phyloP scores from a whole-genome alignment of 176 grass and related monocot genomes.

The Raddia guianensis region DNA sequence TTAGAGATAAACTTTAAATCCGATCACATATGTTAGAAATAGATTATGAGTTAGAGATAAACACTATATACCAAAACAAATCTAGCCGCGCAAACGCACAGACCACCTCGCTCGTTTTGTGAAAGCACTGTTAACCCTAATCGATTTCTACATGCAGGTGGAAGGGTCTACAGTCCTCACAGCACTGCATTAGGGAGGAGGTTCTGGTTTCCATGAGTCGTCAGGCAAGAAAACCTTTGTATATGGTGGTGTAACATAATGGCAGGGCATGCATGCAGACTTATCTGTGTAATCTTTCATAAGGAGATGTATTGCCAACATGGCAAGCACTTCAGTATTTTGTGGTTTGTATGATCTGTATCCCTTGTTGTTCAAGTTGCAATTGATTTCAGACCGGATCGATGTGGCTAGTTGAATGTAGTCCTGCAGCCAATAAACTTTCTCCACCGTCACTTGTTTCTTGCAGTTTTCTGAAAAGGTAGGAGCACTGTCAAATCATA shows the following conservation, averaged over 20 bases:
- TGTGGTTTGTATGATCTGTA: conserved; percentile 19
- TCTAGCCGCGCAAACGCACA: too few relatives aligned
- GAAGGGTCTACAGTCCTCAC: conserved; percentile 72
- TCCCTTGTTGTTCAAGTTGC: conserved; percentile 30
- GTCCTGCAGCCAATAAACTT: conserved; percentile 23
- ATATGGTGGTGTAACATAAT: conserved; percentile 53
- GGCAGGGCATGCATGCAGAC: conserved; percentile 14
- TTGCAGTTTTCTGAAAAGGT: too few relatives aligned
- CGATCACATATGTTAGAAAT: too few relatives aligned
- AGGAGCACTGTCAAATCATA: too few relatives aligned
- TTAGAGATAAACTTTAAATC: too few relatives aligned
- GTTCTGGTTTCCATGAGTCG: conserved; percentile 12
- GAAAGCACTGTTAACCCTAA: background rate
- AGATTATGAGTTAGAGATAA: too few relatives aligned
- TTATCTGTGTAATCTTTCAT: conserved; percentile 39
- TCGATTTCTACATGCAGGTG: conserved; percentile 49
- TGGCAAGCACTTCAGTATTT: conserved; percentile 13
- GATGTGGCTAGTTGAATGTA: conserved; percentile 16
- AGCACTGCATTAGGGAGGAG: conserved; percentile 53
- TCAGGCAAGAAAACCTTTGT: conserved; percentile 23
- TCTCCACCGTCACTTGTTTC: background rate
- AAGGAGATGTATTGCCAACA: background rate
- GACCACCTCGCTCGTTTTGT: too few relatives aligned
- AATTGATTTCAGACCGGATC: conserved; percentile 35
- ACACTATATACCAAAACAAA: too few relatives aligned